Percentiles rank a stretch among this genome's conserved stretches.
Evolutionary conservation across 306 rosid species (phyloP).

Genomic region (Argentina anserina): DNA sequence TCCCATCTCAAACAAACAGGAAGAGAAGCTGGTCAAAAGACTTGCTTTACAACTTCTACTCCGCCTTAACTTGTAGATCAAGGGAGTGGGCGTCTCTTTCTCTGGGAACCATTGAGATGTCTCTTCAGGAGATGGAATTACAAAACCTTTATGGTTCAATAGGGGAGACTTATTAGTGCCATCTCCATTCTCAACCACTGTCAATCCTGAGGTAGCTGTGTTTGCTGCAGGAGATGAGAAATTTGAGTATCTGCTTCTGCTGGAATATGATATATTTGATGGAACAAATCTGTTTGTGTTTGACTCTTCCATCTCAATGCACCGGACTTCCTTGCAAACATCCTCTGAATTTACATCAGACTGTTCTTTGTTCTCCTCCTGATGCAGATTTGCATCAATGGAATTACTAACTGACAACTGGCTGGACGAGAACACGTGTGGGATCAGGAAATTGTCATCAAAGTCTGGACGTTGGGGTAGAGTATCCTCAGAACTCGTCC

Average conservation of each 20-base stretch:
- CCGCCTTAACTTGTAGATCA: slow-evolving; percentile 40
- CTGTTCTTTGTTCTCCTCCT: slow-evolving; percentile 48
- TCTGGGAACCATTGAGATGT: slow-evolving; percentile 39
- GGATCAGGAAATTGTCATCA: slow-evolving; percentile 45
- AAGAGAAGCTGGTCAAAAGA: slow-evolving; percentile 40
- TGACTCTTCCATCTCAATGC: slow-evolving; percentile 63
- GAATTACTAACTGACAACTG: slow-evolving; percentile 29
- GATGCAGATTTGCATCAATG: slow-evolving; percentile 32
- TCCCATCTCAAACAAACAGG: slow-evolving; percentile 52
- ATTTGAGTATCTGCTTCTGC: slow-evolving; percentile 44
- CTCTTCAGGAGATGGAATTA: slow-evolving; percentile 44
- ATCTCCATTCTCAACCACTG: slow-evolving; percentile 36
- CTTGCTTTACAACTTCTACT: slow-evolving; percentile 81
- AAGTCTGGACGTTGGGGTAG: slow-evolving; percentile 60
- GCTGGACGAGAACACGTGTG: slow-evolving; percentile 39
- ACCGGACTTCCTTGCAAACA: slow-evolving; percentile 70
- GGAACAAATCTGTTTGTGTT: slow-evolving; percentile 30
- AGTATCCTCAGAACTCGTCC: slow-evolving; percentile 60
- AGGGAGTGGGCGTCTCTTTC: slow-evolving; percentile 29
- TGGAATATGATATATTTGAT: slow-evolving; percentile 38
- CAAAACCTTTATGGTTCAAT: slow-evolving; percentile 30
- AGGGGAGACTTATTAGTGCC: slow-evolving; percentile 34
- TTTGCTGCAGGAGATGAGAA: slow-evolving; percentile 50
- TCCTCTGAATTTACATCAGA: slow-evolving; percentile 48
- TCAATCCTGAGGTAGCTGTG: slow-evolving; percentile 35